Base-by-base conservation (phyloP, 1,284 basidiomycete genomes). In the Naganishia sp. region DNA sequence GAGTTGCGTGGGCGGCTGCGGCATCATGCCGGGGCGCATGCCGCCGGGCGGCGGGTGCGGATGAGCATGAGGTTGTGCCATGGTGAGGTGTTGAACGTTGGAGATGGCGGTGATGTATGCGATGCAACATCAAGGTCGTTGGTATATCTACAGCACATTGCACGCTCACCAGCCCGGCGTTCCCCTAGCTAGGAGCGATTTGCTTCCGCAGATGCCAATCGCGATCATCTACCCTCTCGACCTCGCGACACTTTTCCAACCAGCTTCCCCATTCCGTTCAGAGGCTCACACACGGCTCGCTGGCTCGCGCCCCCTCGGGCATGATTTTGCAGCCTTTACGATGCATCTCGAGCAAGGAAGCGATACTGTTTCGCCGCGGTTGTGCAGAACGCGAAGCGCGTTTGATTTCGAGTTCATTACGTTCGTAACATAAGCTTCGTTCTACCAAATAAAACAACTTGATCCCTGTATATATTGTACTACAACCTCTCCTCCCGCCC, bases 1-100 rank as follows among this genome's bases (percentile, higher is more conserved):
- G 53, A 55, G 67, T 49, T 49, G 66, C 45, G 50, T 66, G 42
- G 56, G 65, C 42, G 41, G 63, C 43, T 47, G 69, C 31, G 63
- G 56, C 52, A 47, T 58, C 63, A 63, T 69, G 45, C 45, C 52
- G 41, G 65, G 69, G 28, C 65, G 69, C 32, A 58, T 45, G 25
- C 54, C 52, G n/a, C 62, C 62, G 15, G 64, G 41, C n/a, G 64
- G 58, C 23, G 66, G 68, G 15, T 64, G 68, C 9, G 68, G 43
- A 18, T 70, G 63, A n/a, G 63, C 35, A 42, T 67, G 66, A n/a
- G 58, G 65, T 58, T 69, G 66, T 2, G 55, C 45, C 58, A 61
- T 58, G 13, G 25, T 39, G 31, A 5, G 47, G 11, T 21, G 18
- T n/a, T 10, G n/a, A 7, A 13, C n/a, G 47, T 13, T 21, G n/a